These are phyloP conservation scores for Mycena rebaudengoi DNA, from an alignment of 768 basidiomycete species.

Conservation along the genomic window DNA sequence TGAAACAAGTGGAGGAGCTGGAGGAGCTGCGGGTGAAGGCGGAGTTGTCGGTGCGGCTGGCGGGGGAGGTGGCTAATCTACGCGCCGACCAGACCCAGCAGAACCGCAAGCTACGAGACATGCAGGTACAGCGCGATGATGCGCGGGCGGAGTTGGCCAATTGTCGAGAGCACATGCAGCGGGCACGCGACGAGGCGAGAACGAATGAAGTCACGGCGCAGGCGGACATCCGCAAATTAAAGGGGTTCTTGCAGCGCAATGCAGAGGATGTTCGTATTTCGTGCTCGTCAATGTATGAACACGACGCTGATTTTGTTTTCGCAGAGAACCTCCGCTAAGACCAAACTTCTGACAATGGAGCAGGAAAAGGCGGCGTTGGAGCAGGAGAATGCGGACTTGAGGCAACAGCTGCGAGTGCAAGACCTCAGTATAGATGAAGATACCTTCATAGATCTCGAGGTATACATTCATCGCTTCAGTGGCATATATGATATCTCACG, in stretches of 20 bases:
- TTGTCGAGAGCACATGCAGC: constrained; percentile 30
- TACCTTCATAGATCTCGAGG: constrained; percentile 13
- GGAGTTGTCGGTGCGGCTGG: constrained; percentile 28
- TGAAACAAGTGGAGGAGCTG: constrained; percentile 40
- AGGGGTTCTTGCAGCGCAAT: constrained; percentile 40
- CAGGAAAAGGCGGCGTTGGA: constrained; percentile 26
- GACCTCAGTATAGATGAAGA: too few relatives aligned
- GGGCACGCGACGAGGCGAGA: constrained; percentile 35
- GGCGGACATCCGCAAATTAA: constrained; percentile 39
- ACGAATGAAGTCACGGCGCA: constrained; percentile 37
- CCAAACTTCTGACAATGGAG: constrained; percentile 32
- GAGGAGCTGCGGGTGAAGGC: constrained; percentile 29
- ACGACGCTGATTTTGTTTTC: not conserved
- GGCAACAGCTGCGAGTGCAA: too few relatives aligned
- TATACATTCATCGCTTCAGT: too few relatives aligned
- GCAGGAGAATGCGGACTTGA: constrained; percentile 21
- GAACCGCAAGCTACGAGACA: not conserved
- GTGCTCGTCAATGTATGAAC: not conserved
- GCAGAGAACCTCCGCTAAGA: constrained; percentile 32
- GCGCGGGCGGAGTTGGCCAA: constrained; percentile 42
- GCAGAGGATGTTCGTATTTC: constrained; percentile 34
- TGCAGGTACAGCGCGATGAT: constrained; percentile 30
- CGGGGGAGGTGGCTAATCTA: constrained; percentile 32
- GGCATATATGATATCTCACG: not conserved
- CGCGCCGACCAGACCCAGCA: not conserved